Evolutionary conservation across 306 rosid species (phyloP).

Genomic region (Corylus heterophylla): DNA sequence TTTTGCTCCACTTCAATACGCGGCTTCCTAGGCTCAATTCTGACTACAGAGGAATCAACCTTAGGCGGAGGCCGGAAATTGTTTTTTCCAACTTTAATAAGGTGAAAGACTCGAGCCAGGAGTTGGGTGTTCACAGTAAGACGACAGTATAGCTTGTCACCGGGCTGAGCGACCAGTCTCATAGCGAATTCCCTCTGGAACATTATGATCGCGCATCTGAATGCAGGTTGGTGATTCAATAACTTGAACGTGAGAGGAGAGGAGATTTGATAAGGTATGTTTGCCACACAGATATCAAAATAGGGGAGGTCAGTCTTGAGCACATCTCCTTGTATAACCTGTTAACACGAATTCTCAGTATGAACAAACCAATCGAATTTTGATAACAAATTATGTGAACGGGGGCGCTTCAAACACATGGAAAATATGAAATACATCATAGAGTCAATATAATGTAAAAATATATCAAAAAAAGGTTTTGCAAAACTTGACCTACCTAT

Average conservation of each 20-base stretch:
- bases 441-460: not conserved
- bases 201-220: slow-evolving; percentile 93
- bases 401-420: not conserved
- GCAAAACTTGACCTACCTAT: not conserved
- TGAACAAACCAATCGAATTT: no score
- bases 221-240: slow-evolving; percentile 70
- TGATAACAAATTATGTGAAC: not conserved
- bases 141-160: slow-evolving; percentile 90
- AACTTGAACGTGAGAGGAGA: slow-evolving; percentile 97
- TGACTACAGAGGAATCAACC: slow-evolving; percentile 87
- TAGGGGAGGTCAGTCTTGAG: slow-evolving; percentile 85
- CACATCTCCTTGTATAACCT: slow-evolving; percentile 90
- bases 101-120: slow-evolving; percentile 79
- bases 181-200: slow-evolving; percentile 92
- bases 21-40: slow-evolving; percentile 86
- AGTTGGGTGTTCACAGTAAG: slow-evolving; percentile 86
- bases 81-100: slow-evolving; percentile 89
- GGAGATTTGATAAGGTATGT: slow-evolving; percentile 93
- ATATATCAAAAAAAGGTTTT: not conserved
- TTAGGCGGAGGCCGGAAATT: slow-evolving; percentile 93
- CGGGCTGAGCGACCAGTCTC: slow-evolving; percentile 95
- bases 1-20: slow-evolving; percentile 69
- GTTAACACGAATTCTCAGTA: slow-evolving; percentile 9
- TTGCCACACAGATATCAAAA: slow-evolving; percentile 91
- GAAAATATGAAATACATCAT: not conserved